Conservation (phyloP, 495 filamentous ascomycete species). For the Hypoxylon rickii region DNA sequence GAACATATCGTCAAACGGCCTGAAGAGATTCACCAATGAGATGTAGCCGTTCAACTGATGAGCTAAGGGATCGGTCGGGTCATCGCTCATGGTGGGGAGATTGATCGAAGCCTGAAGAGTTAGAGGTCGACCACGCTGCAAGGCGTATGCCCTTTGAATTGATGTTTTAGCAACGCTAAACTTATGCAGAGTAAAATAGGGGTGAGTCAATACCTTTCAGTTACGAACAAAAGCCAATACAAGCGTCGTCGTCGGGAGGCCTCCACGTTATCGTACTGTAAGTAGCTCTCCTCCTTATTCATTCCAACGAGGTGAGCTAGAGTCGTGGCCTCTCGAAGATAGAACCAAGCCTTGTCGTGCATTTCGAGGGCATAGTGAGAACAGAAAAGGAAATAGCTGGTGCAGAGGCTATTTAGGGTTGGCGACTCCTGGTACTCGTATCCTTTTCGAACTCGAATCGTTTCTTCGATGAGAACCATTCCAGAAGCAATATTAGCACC, state of each 20-base stretch:
- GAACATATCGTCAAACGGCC: conserved; percentile 73
- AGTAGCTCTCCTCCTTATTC: conserved; percentile 65
- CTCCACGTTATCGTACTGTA: conserved; percentile 58
- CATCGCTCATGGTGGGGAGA: conserved; percentile 65
- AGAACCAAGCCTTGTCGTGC: conserved; percentile 74
- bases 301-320: conserved; percentile 61
- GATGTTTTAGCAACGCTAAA: conserved; percentile 9
- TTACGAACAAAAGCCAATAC: conserved; percentile 74
- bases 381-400: conserved; percentile 80
- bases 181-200: not conserved
- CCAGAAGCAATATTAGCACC: conserved; percentile 59
- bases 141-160: conserved; percentile 64
- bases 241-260: conserved; percentile 60
- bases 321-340: conserved; percentile 73
- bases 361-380: conserved; percentile 74
- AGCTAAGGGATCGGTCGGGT: conserved; percentile 61
- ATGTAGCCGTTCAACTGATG: conserved; percentile 64
- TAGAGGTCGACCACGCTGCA: conserved; percentile 72
- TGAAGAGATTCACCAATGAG: conserved; percentile 68
- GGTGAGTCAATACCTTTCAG: conserved; percentile 63
- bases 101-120: conserved; percentile 62
- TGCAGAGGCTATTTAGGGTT: conserved; percentile 69
- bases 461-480: conserved; percentile 74
- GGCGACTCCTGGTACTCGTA: conserved; percentile 74
- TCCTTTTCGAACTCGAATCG: conserved; percentile 72